Conservation (phyloP, 2,329 filamentous ascomycete genomes). For the Tolypocladium pustulatum region DNA sequence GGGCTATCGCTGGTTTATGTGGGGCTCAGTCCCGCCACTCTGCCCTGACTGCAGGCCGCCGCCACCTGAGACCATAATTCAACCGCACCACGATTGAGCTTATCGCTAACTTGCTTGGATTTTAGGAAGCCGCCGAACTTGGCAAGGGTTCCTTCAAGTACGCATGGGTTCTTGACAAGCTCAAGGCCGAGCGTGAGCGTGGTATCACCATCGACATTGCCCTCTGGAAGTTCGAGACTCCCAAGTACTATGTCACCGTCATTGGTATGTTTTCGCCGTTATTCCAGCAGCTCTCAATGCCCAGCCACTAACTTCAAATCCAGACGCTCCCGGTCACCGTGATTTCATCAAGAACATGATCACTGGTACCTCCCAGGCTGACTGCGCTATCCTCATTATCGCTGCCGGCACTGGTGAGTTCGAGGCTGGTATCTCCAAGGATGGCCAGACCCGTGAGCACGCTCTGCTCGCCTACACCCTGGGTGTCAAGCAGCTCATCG, state of each 20-base stretch:
- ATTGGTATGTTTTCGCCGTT: conserved; percentile 57
- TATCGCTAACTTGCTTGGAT: conserved; percentile 7
- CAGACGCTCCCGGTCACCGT: conserved; percentile 97
- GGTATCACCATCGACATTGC: conserved; percentile 99
- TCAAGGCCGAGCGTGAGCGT: conserved; percentile 99
- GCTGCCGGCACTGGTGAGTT: conserved; percentile 99
- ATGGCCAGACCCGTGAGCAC: conserved; percentile 99
- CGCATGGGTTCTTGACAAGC: conserved; percentile 99
- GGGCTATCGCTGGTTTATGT: background rate
- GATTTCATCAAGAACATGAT: conserved; percentile 99
- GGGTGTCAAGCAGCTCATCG: conserved; percentile 99
- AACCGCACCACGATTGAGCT: background rate
- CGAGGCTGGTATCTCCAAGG: conserved; percentile 99
- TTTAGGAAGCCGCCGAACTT: conserved; percentile 92
- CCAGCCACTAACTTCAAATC: conserved; percentile 2
- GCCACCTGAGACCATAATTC: background rate
- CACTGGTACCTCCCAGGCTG: conserved; percentile 99
- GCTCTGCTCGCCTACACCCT: conserved; percentile 99
- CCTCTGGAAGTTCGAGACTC: conserved; percentile 99
- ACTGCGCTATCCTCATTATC: conserved; percentile 99
- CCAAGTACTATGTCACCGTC: conserved; percentile 96
- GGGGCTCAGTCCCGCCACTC: conserved; percentile 7
- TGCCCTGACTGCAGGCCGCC: background rate
- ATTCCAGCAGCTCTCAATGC: background rate
- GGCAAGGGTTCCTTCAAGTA: conserved; percentile 99